Evolutionary conservation across 73 alveolate species (phyloP).

Genomic region (Tetrahymena borealis): DNA sequence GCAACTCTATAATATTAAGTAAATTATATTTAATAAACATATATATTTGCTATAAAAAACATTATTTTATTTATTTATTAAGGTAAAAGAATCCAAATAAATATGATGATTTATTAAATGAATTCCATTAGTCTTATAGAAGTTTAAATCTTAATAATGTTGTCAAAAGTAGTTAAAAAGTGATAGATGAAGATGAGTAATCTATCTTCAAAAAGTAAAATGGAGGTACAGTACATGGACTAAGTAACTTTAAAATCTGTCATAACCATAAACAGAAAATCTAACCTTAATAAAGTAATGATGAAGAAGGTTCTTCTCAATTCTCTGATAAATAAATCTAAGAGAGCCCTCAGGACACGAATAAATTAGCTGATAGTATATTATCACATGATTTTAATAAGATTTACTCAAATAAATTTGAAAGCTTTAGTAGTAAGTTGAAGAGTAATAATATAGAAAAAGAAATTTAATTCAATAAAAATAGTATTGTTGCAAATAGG

Average conservation of each 20-base stretch:
- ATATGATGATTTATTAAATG: neutral
- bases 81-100: neutral
- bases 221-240: too few relatives aligned
- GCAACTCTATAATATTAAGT: neutral
- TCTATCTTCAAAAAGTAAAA: neutral
- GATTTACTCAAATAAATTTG: neutral
- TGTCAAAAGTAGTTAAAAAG: neutral
- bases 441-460: too few relatives aligned
- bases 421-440: neutral
- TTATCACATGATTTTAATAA: neutral
- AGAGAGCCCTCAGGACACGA: neutral
- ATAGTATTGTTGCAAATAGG: neutral
- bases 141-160: neutral
- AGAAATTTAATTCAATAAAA: neutral
- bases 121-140: neutral
- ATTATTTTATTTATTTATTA: neutral
- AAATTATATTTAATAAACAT: neutral
- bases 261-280: neutral
- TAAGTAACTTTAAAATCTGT: too few relatives aligned
- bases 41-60: neutral
- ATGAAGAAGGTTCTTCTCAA: neutral
- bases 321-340: neutral
- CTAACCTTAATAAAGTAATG: neutral
- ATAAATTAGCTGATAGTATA: neutral
- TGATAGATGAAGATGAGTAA: neutral